Evolutionary conservation across 1,284 basidiomycete species (phyloP).

Genomic region (Neonothopanus nambi): DNA sequence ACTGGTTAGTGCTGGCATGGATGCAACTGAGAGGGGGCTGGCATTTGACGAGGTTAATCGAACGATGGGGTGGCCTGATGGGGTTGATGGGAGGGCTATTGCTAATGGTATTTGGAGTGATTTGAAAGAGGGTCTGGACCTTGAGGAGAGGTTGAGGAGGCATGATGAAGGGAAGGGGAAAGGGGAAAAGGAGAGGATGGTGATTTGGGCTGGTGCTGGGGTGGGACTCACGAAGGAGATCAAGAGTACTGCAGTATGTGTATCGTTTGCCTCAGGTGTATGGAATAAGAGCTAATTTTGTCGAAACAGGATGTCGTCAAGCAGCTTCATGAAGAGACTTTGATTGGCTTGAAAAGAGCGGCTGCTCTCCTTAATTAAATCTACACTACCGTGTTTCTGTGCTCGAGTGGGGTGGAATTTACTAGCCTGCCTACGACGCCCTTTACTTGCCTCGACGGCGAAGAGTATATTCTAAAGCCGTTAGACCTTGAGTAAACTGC

Average conservation of each 20-base stretch:
- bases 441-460: too few species aligned
- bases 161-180: constrained; percentile 6
- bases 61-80: constrained; percentile 48
- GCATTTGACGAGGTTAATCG: constrained; percentile 47
- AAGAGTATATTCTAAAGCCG: too few species aligned
- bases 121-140: constrained; percentile 6
- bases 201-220: constrained; percentile 23
- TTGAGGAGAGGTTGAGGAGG: constrained; percentile 10
- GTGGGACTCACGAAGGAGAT: constrained; percentile 18
- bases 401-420: too few species aligned
- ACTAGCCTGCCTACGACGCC: too few species aligned
- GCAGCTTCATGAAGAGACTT: background rate
- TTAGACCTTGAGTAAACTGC: too few species aligned
- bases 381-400: too few species aligned
- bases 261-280: background rate
- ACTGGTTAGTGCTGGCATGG: constrained; percentile 39
- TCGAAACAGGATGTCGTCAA: constrained; percentile 1
- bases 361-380: too few species aligned
- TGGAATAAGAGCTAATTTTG: background rate
- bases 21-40: constrained; percentile 42
- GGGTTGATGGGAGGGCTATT: constrained; percentile 43
- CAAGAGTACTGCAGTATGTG: constrained; percentile 9
- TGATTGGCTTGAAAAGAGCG: background rate
- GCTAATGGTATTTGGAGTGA: constrained; percentile 23
- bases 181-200: constrained; percentile 16